phyloP scores from a whole-genome alignment of 1,284 basidiomycete genomes.

The Leccinum pachyderme region DNA sequence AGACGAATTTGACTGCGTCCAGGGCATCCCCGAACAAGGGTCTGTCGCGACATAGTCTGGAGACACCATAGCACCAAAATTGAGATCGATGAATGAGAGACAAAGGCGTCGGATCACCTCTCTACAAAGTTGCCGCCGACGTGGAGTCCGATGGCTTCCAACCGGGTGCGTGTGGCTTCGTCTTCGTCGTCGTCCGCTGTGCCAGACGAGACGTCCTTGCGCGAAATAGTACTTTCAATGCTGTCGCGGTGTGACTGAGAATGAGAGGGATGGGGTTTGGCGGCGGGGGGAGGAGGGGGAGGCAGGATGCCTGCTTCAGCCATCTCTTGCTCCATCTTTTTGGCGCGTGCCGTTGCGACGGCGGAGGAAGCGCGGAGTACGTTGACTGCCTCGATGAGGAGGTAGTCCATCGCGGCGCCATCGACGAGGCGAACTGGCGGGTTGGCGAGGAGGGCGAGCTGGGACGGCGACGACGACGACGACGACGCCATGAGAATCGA shows the following conservation, averaged over 20 bases:
- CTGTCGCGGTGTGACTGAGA: conserved; percentile 40
- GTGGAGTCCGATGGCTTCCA: conserved; percentile 84
- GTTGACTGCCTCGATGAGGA: conserved; percentile 78
- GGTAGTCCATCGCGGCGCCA: conserved; percentile 77
- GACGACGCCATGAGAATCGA: neutral
- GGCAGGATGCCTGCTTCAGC: conserved; percentile 67
- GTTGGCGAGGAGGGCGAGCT: conserved; percentile 55
- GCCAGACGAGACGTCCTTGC: conserved; percentile 6
- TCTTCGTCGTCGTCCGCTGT: conserved; percentile 56
- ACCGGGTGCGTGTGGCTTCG: conserved; percentile 61
- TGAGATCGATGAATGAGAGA: neutral
- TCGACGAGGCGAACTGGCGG: conserved; percentile 65
- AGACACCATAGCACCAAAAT: neutral
- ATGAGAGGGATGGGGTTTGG: conserved; percentile 22
- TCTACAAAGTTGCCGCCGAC: conserved; percentile 87
- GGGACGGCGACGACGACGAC: neutral
- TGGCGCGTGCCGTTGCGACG: conserved; percentile 63
- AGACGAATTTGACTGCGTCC: conserved; percentile 93
- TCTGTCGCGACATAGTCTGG: conserved; percentile 73
- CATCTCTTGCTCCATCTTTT: conserved; percentile 73
- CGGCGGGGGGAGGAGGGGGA: conserved; percentile 26
- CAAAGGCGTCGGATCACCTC: conserved; percentile 45
- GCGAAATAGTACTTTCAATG: conserved; percentile 18
- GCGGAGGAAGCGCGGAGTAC: conserved; percentile 69
- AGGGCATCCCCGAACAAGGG: conserved; percentile 79